Base-by-base conservation (phyloP, 208 protist species). In the Endotrypanum monterogeii region DNA sequence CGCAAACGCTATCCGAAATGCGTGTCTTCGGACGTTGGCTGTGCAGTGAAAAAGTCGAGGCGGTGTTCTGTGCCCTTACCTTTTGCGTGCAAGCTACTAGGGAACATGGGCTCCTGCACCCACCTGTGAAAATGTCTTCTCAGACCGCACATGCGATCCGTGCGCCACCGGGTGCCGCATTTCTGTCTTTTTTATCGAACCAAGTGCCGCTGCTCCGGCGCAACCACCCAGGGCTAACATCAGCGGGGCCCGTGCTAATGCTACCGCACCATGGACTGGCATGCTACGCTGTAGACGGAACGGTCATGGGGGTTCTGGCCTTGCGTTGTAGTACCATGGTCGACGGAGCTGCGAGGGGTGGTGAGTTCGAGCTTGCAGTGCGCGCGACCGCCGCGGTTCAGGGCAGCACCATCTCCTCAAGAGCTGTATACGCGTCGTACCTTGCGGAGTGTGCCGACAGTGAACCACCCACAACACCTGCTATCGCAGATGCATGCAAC, bases 191-290 rank as follows among this genome's bases (percentile, higher is more conserved):
- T 41, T 71, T 90, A 32, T 84, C 88, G 8, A 95, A 90, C 73
- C 56, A 84, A n/a, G 55, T 85, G 20, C 88, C 91, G 32, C 78
- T 93, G n/a, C 74, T 93, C 44, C 58, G 41, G 3, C 84, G 83
- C 65, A 92, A 95, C 70, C 91, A 95, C 75, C 65, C 76, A 28
- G 32, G 66, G 3, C 65, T 65, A 67, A 54, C 57, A 12, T 12
- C 55, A 39, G 39, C 61, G n/a, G 23, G 20, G 32, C 30, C 68
- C 9, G 46, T 54, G n/a, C 70, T 72, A 23, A 30, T 90, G 52
- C 71, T 95, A 41, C 85, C 88, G 25, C 88, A 95, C 69, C 91
- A 95, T 66, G 91, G 80, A 55, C 82, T 95, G 30, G 86, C 84
- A 30, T 92, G 90, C 77, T 95, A 92, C 78, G 65, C 79, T n/a